phyloP scores from a whole-genome alignment of 257 asterid species.

The Penstemon barbatus region DNA sequence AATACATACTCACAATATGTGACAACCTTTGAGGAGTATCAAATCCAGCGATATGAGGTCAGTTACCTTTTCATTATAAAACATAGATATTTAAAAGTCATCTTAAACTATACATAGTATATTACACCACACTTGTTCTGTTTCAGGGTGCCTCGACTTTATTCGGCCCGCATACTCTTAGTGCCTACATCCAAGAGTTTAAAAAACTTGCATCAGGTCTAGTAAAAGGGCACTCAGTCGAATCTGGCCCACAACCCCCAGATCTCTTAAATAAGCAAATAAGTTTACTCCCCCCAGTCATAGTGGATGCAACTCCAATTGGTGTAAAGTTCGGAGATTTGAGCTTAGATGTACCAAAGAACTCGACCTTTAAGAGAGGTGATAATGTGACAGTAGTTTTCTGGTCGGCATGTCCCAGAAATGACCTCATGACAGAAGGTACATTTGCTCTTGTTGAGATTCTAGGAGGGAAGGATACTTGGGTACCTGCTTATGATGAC shows the following conservation, averaged over 20 bases:
- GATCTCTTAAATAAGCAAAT: slow-evolving; percentile 73
- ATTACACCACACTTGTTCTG: neutral
- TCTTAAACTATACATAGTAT: neutral
- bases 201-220: slow-evolving; percentile 70
- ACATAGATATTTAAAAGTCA: too few relatives aligned
- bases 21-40: slow-evolving; percentile 88
- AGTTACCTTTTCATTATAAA: slow-evolving; percentile 28
- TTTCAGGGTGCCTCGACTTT: slow-evolving; percentile 91
- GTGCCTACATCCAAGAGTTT: slow-evolving; percentile 87
- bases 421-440: slow-evolving; percentile 97
- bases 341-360: slow-evolving; percentile 65
- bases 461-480: slow-evolving; percentile 57
- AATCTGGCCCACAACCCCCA: slow-evolving; percentile 82
- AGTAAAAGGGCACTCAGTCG: slow-evolving; percentile 45
- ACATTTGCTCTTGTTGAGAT: slow-evolving; percentile 91
- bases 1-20: slow-evolving; percentile 92
- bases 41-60: slow-evolving; percentile 98
- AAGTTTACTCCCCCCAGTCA: slow-evolving; percentile 71
- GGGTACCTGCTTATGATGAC: slow-evolving; percentile 87
- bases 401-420: slow-evolving; percentile 91
- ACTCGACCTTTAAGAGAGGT: slow-evolving; percentile 67
- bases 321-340: slow-evolving; percentile 73
- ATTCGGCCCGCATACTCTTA: slow-evolving; percentile 87
- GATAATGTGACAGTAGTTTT: slow-evolving; percentile 67
- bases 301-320: slow-evolving; percentile 67